phyloP scores from a whole-genome alignment of 305 asterid genomes.

The Fraxinus sp. region DNA sequence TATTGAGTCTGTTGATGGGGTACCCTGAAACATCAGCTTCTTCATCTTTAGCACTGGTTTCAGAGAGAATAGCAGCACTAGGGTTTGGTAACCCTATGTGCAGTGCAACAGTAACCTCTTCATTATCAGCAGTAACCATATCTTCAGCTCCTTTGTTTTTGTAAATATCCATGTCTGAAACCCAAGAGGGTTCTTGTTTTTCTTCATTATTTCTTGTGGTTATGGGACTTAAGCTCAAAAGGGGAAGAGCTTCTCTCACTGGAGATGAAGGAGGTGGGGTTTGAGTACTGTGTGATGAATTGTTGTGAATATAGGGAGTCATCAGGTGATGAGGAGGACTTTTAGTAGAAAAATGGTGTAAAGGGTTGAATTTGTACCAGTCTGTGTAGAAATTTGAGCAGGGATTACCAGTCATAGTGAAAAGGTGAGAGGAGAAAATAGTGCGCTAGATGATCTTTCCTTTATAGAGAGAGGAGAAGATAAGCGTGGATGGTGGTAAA shows the following conservation, averaged over 20 bases:
- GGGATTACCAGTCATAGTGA: constrained; percentile 72
- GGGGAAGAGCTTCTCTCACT: constrained; percentile 73
- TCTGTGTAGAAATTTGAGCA: constrained; percentile 55
- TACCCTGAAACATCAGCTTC: constrained; percentile 32
- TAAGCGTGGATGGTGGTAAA: neutral
- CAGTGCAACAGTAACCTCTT: constrained; percentile 68
- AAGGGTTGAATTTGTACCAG: constrained; percentile 50
- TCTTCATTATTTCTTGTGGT: constrained; percentile 34
- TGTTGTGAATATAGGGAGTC: constrained; percentile 21
- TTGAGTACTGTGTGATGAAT: constrained; percentile 11
- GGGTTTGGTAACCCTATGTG: constrained; percentile 95
- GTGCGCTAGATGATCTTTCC: constrained; percentile 25
- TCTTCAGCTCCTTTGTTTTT: constrained; percentile 15
- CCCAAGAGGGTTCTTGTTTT: constrained; percentile 27
- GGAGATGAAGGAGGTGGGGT: constrained; percentile 75
- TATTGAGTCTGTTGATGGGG: constrained; percentile 51
- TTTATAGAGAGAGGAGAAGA: constrained; percentile 40
- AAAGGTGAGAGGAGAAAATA: constrained; percentile 31
- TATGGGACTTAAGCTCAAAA: constrained; percentile 53
- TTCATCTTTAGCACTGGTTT: constrained; percentile 20
- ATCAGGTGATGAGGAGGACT: constrained; percentile 21
- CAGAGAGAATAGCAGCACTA: constrained; percentile 51
- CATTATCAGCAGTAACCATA: constrained; percentile 17
- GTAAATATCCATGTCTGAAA: constrained; percentile 28
- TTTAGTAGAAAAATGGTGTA: constrained; percentile 36